phyloP scores from a whole-genome alignment of 2,329 filamentous ascomycete genomes.

The Aspergillus felis region DNA sequence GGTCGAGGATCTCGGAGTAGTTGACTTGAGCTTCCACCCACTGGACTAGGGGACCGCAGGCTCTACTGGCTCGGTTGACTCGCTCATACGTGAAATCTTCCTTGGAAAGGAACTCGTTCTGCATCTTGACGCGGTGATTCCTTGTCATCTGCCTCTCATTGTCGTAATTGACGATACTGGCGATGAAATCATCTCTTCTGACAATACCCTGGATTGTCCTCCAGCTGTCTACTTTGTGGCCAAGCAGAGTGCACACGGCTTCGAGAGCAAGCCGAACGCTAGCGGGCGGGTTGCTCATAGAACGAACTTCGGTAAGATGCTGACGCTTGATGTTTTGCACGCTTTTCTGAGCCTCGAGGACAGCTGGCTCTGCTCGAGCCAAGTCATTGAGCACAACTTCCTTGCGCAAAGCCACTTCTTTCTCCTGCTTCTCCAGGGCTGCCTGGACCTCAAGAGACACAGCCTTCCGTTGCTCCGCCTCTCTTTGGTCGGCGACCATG shows the following conservation, averaged over 20 bases:
- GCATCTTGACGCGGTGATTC: conserved; percentile 78
- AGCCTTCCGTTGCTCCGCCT: conserved; percentile 86
- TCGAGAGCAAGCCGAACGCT: conserved; percentile 91
- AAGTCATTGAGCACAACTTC: conserved; percentile 84
- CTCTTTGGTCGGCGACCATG: conserved; percentile 93
- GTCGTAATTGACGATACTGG: conserved; percentile 95
- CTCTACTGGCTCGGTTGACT: conserved; percentile 93
- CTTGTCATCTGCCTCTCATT: conserved; percentile 94
- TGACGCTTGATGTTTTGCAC: conserved; percentile 98
- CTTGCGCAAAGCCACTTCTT: conserved; percentile 75
- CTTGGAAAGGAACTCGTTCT: conserved; percentile 84
- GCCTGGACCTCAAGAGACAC: conserved; percentile 85
- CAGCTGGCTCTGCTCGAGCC: conserved; percentile 86
- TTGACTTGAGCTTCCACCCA: conserved; percentile 97
- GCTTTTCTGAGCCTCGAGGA: conserved; percentile 87
- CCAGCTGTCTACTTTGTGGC: conserved; percentile 87
- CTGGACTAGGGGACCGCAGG: conserved; percentile 92
- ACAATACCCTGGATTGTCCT: conserved; percentile 85
- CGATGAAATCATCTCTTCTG: conserved; percentile 92
- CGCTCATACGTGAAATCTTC: conserved; percentile 95
- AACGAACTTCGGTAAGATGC: conserved; percentile 94
- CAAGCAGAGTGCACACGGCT: conserved; percentile 91
- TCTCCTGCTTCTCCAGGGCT: conserved; percentile 82
- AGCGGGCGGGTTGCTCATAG: conserved; percentile 87
- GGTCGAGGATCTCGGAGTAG: conserved; percentile 95